These are phyloP conservation scores for Nannochloropsis gaditana DNA, from an alignment of 108 stramenopile genomes.

Conservation along the genomic window DNA sequence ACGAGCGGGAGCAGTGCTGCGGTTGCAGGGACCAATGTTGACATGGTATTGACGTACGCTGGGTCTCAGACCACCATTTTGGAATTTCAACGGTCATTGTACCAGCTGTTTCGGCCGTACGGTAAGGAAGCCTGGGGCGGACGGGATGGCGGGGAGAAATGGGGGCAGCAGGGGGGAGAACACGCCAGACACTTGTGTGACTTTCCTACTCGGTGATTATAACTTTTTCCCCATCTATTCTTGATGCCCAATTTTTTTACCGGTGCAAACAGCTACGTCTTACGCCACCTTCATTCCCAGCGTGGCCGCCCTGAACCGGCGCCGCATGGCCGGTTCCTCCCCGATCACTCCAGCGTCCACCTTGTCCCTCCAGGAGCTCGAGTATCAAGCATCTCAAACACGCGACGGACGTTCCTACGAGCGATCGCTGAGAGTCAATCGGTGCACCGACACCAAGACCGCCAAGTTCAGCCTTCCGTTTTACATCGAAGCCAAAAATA, in stretches of 20 bases:
- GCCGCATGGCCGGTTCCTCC: background rate
- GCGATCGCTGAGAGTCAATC: background rate
- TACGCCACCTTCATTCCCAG: conserved; percentile 5
- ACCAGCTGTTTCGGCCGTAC: background rate
- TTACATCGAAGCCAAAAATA: background rate
- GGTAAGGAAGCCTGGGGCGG: background rate
- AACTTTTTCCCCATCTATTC: background rate
- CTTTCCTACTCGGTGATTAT: background rate
- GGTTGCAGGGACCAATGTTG: background rate
- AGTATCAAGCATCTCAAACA: background rate
- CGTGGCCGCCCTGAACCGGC: too few relatives aligned
- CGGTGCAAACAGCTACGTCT: background rate
- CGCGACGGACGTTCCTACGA: background rate
- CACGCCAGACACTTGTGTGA: too few relatives aligned
- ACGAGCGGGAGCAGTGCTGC: background rate
- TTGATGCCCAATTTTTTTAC: background rate
- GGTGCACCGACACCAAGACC: background rate
- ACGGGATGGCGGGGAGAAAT: background rate
- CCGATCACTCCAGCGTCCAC: background rate
- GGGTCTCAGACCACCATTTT: background rate
- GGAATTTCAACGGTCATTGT: conserved; percentile 20
- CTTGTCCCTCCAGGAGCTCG: conserved; percentile 8
- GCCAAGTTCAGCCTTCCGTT: conserved; percentile 9
- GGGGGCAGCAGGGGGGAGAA: background rate
- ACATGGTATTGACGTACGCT: background rate